A percentile compares a stretch with the other conserved stretches of the same genome.
Conservation (phyloP, 805 yeast species). For the Komagataella kurtzmanii region DNA sequence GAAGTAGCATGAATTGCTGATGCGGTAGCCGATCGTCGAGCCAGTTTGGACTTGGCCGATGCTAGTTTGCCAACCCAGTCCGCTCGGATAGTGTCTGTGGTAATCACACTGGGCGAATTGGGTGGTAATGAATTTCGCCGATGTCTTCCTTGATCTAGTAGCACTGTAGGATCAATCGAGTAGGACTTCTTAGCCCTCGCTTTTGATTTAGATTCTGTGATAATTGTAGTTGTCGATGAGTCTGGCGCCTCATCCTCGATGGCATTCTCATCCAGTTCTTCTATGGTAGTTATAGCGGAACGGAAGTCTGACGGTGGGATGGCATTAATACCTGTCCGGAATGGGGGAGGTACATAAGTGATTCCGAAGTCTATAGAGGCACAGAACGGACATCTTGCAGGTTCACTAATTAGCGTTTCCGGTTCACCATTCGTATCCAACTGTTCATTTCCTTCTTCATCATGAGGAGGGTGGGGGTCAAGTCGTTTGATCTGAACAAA, state of each 20-base stretch:
- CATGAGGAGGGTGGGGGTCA: slow-evolving; percentile 92
- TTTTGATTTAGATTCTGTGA: neutral
- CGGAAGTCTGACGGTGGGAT: slow-evolving; percentile 31
- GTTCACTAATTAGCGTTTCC: slow-evolving; percentile 66
- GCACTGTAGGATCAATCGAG: neutral
- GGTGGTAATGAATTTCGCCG: slow-evolving; percentile 51
- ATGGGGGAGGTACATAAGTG: slow-evolving; percentile 52
- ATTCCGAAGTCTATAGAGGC: slow-evolving; percentile 80
- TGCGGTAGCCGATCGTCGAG: slow-evolving; percentile 86
- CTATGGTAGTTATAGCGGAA: slow-evolving; percentile 8
- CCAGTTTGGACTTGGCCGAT: slow-evolving; percentile 63
- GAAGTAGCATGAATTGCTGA: slow-evolving; percentile 87
- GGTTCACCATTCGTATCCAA: slow-evolving; percentile 24
- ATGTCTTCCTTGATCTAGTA: slow-evolving; percentile 1
- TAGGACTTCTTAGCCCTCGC: neutral
- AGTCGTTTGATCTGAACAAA: slow-evolving; percentile 88
- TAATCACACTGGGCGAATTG: slow-evolving; percentile 54
- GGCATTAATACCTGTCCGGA: slow-evolving; percentile 46
- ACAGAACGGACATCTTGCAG: slow-evolving; percentile 89
- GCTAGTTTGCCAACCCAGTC: slow-evolving; percentile 77
- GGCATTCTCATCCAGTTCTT: slow-evolving; percentile 10
- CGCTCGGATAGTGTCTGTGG: slow-evolving; percentile 77
- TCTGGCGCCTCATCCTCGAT: neutral
- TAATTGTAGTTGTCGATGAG: neutral
- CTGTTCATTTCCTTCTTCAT: slow-evolving; percentile 22